Base-by-base conservation (phyloP, 495 filamentous ascomycete species). In the Aspergillus ellipticus region DNA sequence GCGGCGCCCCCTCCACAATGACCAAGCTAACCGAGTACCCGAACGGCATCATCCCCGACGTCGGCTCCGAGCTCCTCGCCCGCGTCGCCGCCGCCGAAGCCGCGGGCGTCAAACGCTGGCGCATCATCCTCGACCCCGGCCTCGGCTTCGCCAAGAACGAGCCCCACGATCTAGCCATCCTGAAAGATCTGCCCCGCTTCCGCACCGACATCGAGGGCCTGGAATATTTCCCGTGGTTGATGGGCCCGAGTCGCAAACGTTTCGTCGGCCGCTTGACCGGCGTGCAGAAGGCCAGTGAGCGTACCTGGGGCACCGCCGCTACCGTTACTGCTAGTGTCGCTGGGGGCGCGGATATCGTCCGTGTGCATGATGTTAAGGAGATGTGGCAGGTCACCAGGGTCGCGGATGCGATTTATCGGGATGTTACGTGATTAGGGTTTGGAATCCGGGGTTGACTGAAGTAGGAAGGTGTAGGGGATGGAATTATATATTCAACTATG, bases 61-160 rank as follows among this genome's bases (percentile, higher is more conserved):
- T 97, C 0, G 83, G 75, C 15, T 51, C 63, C 15, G 94, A 97
- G 66, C 79, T 98, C 5, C 75, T 79, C 4, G 77, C 61, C 3
- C 86, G 91, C 5, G 80, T 98, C 19, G 73, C 71, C 0, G 90
- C 85, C 0, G 94, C 94, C 11, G 87, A 96, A 70, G 81, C 74
- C 35, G 90, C 90, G 2, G 94, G 94, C 1, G 81, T 98, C 7
- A 78, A 88, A 0, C 83, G 93, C 11, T 98, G 94, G 94, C 88
- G 94, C 42, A 92, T 98, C 45, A 87, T 97, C 42, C 82, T 98
- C 3, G 94, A 98, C 62, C 94, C 94, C 0, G 94, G 94, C 0
- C 82, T 98, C 9, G 94, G 94, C 0, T 98, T 98, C 58, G 89
- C 94, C 20, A 98, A 98, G 74, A 82, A 81, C 2, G 79, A 82